Conservation (phyloP, 768 basidiomycete genomes). For the Amanita brunnescens region DNA sequence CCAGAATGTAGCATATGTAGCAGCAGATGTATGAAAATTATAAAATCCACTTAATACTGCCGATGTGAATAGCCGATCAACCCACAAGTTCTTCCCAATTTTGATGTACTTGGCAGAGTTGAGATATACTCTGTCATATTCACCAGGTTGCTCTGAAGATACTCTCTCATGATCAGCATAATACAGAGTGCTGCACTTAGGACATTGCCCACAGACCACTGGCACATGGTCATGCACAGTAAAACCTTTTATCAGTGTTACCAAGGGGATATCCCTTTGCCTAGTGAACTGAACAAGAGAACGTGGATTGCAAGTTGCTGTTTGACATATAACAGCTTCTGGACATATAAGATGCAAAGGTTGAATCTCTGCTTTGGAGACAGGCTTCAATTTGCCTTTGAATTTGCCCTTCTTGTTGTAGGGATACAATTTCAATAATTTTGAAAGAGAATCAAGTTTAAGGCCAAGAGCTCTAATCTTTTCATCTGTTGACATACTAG, state of each 20-base stretch:
- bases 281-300: neutral
- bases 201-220: neutral
- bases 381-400: neutral
- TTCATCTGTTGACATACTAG: neutral
- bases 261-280: neutral
- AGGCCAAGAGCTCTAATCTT: neutral
- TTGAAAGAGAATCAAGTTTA: neutral
- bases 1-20: slow-evolving; percentile 12
- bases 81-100: slow-evolving; percentile 8
- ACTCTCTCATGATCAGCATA: slow-evolving; percentile 3
- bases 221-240: neutral
- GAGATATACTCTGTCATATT: slow-evolving; percentile 6
- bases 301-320: neutral
- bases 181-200: neutral
- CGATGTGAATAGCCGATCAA: slow-evolving; percentile 8
- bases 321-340: neutral
- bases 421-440: neutral
- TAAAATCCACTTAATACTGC: slow-evolving; percentile 11
- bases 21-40: slow-evolving; percentile 11
- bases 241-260: slow-evolving; percentile 4
- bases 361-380: neutral
- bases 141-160: neutral
- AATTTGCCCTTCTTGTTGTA: neutral
- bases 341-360: slow-evolving; percentile 3
- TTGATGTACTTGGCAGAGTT: slow-evolving; percentile 10